phyloP scores from a whole-genome alignment of 176 grass and related monocot genomes.

The Aegilops longissima region DNA sequence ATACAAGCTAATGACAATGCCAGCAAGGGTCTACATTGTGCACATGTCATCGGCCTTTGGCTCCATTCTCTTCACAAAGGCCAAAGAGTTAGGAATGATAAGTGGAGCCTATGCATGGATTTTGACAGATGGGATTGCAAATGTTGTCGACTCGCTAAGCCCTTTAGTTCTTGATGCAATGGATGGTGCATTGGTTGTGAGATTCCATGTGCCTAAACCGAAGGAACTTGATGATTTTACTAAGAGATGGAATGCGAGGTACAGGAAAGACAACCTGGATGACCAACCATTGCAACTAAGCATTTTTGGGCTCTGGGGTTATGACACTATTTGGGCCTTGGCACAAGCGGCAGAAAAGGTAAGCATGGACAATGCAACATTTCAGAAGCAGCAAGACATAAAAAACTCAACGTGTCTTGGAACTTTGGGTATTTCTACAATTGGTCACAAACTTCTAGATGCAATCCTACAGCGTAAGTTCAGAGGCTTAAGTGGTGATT shows the following conservation, averaged over 20 bases:
- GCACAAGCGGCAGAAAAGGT: constrained; percentile 52
- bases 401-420: constrained; percentile 22
- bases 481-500: constrained; percentile 38
- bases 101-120: constrained; percentile 56
- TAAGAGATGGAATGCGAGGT: constrained; percentile 45
- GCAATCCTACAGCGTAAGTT: constrained; percentile 37
- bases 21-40: constrained; percentile 55
- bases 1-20: constrained; percentile 45
- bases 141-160: constrained; percentile 30
- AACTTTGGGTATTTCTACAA: constrained; percentile 22
- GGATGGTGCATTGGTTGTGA: constrained; percentile 51
- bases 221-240: constrained; percentile 28
- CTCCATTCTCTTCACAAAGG: constrained; percentile 40
- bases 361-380: background rate
- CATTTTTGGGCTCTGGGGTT: constrained; percentile 48
- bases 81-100: constrained; percentile 57
- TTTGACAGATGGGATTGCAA: constrained; percentile 45
- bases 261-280: constrained; percentile 27
- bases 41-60: constrained; percentile 42
- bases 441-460: constrained; percentile 37
- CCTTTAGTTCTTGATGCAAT: constrained; percentile 27
- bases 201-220: constrained; percentile 26
- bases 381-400: background rate
- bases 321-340: constrained; percentile 62
- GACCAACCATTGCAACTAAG: constrained; percentile 5